Evolutionary conservation across 495 filamentous ascomycete genomes (phyloP).

Genomic region (Hyaloscypha finlandica): DNA sequence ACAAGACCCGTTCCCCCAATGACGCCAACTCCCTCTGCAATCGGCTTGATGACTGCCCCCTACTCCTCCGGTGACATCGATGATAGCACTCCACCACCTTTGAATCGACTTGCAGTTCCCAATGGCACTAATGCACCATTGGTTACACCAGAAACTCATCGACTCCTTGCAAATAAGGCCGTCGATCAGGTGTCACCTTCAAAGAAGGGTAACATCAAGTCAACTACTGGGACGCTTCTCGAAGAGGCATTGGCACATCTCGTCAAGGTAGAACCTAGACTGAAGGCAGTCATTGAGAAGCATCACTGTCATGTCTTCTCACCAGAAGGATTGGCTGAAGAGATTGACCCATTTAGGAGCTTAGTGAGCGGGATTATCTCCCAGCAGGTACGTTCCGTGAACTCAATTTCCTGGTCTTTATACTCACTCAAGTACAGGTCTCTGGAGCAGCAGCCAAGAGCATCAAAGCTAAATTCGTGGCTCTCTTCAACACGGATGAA

Average conservation of each 20-base stretch:
- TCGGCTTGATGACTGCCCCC: constrained; percentile 24
- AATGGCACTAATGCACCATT: constrained; percentile 70
- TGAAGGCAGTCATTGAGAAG: constrained; percentile 70
- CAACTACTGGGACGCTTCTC: constrained; percentile 73
- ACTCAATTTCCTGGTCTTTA: not conserved
- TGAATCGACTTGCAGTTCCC: constrained; percentile 50
- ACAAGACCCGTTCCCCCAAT: constrained; percentile 18
- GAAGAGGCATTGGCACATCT: constrained; percentile 78
- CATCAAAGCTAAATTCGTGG: constrained; percentile 83
- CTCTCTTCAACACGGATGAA: constrained; percentile 59
- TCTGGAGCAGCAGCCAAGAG: constrained; percentile 86
- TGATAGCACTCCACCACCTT: constrained; percentile 33
- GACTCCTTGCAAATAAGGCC: constrained; percentile 58
- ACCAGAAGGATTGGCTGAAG: constrained; percentile 76
- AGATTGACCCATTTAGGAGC: constrained; percentile 83
- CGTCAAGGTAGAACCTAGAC: constrained; percentile 70
- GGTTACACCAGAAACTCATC: constrained; percentile 75
- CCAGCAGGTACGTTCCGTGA: constrained; percentile 61
- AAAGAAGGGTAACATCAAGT: constrained; percentile 52
- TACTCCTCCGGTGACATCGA: constrained; percentile 24
- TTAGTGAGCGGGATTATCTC: constrained; percentile 86
- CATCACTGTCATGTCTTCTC: constrained; percentile 81
- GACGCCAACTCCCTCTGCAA: constrained; percentile 28
- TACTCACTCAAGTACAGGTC: constrained; percentile 44
- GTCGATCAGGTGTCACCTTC: constrained; percentile 58